Conservation (phyloP, 495 filamentous ascomycete genomes). For the Xylaria intraflava region DNA sequence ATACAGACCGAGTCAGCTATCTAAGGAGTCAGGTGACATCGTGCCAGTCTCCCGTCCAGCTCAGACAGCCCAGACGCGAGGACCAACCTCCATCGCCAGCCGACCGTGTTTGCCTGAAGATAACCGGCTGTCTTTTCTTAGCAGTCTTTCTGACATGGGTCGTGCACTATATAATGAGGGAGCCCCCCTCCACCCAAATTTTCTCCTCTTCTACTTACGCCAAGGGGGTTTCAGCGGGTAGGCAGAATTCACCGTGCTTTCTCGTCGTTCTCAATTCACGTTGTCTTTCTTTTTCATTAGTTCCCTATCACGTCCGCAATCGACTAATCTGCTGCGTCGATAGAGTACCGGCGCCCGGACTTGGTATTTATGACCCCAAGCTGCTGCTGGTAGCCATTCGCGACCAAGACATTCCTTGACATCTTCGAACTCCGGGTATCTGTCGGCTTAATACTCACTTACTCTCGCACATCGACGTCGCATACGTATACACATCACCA, state of each 20-base stretch:
- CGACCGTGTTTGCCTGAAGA: conserved; percentile 28
- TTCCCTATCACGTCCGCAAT: background rate
- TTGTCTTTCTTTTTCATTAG: background rate
- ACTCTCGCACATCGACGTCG: background rate
- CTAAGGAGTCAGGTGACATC: conserved; percentile 28
- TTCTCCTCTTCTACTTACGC: conserved; percentile 7
- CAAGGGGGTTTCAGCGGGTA: conserved; percentile 5
- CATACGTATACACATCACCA: conserved; percentile 4
- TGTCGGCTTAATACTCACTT: background rate
- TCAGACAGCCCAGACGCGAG: conserved; percentile 22
- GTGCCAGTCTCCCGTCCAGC: conserved; percentile 22
- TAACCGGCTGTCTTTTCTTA: conserved; percentile 6
- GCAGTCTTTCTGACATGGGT: conserved; percentile 22
- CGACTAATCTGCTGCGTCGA: background rate
- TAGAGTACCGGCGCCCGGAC: background rate
- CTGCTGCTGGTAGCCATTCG: background rate
- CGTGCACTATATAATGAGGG: conserved; percentile 24
- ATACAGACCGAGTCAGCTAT: no score
- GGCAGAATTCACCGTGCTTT: background rate
- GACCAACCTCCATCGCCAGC: conserved; percentile 26
- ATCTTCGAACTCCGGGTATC: background rate
- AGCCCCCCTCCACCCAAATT: conserved; percentile 15
- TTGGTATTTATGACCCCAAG: background rate
- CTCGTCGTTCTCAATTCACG: background rate
- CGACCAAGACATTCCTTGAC: conserved; percentile 4